Conservation (phyloP, 2,329 filamentous ascomycete genomes). For the Trichoderma afroharzianum region DNA sequence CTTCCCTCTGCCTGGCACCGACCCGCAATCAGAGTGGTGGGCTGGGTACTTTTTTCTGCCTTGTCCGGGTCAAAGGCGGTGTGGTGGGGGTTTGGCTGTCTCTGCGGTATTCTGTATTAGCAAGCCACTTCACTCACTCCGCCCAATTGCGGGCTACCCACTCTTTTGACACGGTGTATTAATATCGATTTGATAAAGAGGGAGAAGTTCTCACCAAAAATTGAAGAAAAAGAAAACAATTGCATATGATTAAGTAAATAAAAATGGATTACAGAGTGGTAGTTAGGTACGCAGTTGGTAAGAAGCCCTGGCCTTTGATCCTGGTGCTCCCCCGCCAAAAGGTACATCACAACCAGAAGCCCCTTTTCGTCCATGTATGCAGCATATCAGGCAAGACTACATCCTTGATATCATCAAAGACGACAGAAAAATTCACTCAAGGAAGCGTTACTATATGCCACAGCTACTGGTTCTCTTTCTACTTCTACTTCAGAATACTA, state of each 20-base stretch:
- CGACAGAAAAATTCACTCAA: neutral
- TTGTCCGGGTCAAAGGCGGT: constrained; percentile 28
- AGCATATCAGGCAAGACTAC: neutral
- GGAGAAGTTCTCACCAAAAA: neutral
- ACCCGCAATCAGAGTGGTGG: constrained; percentile 20
- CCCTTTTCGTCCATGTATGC: neutral
- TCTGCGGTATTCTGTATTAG: neutral
- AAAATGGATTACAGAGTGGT: neutral
- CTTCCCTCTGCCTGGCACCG: constrained; percentile 18
- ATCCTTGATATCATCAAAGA: neutral
- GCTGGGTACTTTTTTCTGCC: constrained; percentile 22
- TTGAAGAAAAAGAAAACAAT: neutral
- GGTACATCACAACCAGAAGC: neutral
- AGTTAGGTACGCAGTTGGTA: neutral
- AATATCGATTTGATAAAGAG: neutral
- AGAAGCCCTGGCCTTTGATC: neutral
- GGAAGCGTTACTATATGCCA: neutral
- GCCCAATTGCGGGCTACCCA: neutral
- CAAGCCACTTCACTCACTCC: neutral
- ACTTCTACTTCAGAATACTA: neutral
- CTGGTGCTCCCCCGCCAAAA: neutral
- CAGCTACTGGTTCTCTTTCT: neutral
- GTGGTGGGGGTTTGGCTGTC: constrained; percentile 20
- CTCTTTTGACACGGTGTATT: neutral
- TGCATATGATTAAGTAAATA: neutral